Percentiles rank a stretch among this genome's conserved stretches.
Evolutionary conservation across 108 stramenopile genomes (phyloP).

Genomic region (Cyclotella sp.): DNA sequence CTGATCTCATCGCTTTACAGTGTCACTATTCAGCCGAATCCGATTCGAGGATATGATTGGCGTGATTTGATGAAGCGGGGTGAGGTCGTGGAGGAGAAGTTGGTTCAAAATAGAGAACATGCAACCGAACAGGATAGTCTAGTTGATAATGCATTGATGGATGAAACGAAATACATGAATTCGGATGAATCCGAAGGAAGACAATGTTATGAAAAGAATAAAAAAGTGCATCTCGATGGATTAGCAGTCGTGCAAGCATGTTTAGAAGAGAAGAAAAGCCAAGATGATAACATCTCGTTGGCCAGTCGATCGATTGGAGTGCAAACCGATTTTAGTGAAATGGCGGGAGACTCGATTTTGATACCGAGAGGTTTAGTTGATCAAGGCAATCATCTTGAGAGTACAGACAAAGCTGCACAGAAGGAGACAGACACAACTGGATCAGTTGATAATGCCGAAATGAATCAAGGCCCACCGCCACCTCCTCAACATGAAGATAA

Average conservation of each 20-base stretch:
- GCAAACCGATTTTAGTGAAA: slow-evolving; percentile 10
- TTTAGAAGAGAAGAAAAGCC: neutral
- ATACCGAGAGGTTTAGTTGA: slow-evolving; percentile 1
- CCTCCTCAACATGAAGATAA: neutral
- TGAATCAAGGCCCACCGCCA: neutral
- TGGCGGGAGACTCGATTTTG: slow-evolving; percentile 5
- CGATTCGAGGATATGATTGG: slow-evolving; percentile 57
- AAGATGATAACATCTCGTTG: slow-evolving; percentile 12
- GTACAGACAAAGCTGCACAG: neutral
- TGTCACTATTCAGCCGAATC: slow-evolving; percentile 43
- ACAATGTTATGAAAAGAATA: neutral
- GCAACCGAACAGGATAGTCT: neutral
- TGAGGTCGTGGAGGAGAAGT: slow-evolving; percentile 36
- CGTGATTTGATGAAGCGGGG: slow-evolving; percentile 40
- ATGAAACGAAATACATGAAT: neutral
- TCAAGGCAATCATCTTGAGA: neutral
- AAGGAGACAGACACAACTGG: neutral
- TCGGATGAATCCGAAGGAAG: neutral
- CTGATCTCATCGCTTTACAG: slow-evolving; percentile 33
- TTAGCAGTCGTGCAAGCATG: slow-evolving; percentile 4
- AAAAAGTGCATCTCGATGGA: slow-evolving; percentile 13
- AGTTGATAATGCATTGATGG: neutral
- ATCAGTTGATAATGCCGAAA: slow-evolving; percentile 1
- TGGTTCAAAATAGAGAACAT: slow-evolving; percentile 7
- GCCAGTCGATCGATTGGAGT: slow-evolving; percentile 29